phyloP scores from a whole-genome alignment of 805 yeast species.

The Millerozyma miso region DNA sequence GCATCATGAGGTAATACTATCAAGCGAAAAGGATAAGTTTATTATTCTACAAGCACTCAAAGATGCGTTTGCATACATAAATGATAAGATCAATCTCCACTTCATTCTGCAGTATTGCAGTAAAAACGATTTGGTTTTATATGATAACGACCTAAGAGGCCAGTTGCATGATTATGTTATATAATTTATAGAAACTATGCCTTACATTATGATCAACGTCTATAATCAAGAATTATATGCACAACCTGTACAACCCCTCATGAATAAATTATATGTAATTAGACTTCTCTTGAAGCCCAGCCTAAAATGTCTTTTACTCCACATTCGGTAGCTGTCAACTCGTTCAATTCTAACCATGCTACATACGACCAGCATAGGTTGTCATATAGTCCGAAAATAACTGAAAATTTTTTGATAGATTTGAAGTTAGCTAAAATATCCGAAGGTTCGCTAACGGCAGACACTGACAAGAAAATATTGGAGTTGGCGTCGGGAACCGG shows the following conservation, averaged over 20 bases:
- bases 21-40: constrained; percentile 14
- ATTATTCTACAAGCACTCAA: constrained; percentile 20
- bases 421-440: constrained; percentile 22
- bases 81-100: constrained; percentile 20
- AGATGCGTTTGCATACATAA: constrained; percentile 17
- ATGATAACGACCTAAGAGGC: neutral
- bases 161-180: neutral
- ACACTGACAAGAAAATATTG: constrained; percentile 24
- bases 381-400: constrained; percentile 39
- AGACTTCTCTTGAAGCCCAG: no score
- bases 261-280: no score
- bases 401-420: constrained; percentile 37
- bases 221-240: no score
- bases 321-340: constrained; percentile 36
- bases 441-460: constrained; percentile 7
- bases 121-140: constrained; percentile 1
- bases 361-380: constrained; percentile 53
- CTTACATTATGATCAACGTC: neutral
- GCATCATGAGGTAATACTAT: constrained; percentile 23
- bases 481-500: constrained; percentile 67
- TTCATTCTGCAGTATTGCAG: constrained; percentile 11
- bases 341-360: constrained; percentile 51
- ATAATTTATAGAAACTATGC: constrained; percentile 1
- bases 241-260: no score
- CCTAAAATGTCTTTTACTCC: constrained; percentile 9